Percentiles rank a stretch among this genome's conserved stretches.
Conservation (phyloP, 805 yeast genomes). For the Phaffomyces thermotolerans region DNA sequence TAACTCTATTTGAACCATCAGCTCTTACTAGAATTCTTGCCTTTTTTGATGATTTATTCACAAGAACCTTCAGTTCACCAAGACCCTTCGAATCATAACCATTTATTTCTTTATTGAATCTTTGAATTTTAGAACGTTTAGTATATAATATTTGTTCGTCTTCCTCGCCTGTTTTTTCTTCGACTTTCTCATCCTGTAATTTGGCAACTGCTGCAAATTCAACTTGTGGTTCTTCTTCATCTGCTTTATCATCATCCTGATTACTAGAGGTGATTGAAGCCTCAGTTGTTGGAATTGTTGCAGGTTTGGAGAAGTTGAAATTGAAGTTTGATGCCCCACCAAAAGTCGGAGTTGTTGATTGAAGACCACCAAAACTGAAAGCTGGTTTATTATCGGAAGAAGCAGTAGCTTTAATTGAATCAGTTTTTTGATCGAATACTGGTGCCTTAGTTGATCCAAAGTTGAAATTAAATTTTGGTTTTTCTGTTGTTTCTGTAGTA, state of each 20-base stretch:
- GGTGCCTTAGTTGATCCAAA: background rate
- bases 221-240: conserved; percentile 40
- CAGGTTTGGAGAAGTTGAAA: conserved; percentile 16
- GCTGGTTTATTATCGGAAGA: conserved; percentile 14
- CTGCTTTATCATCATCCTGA: conserved; percentile 26
- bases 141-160: conserved; percentile 57
- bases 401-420: conserved; percentile 6
- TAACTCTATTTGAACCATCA: conserved; percentile 77
- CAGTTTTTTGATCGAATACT: background rate
- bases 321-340: conserved; percentile 23
- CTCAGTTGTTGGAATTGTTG: conserved; percentile 13
- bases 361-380: conserved; percentile 20
- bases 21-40: conserved; percentile 74
- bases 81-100: conserved; percentile 61
- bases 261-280: background rate
- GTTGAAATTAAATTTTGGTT: background rate
- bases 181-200: conserved; percentile 41
- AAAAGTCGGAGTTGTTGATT: conserved; percentile 20
- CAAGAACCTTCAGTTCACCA: conserved; percentile 74
- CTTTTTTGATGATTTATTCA: conserved; percentile 49
- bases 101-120: conserved; percentile 45
- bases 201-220: conserved; percentile 38
- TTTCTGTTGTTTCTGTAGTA: background rate
- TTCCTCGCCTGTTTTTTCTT: conserved; percentile 77
- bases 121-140: conserved; percentile 66